phyloP scores from a whole-genome alignment of 106 monocot genomes.

The Acanthochlamys bracteata region DNA sequence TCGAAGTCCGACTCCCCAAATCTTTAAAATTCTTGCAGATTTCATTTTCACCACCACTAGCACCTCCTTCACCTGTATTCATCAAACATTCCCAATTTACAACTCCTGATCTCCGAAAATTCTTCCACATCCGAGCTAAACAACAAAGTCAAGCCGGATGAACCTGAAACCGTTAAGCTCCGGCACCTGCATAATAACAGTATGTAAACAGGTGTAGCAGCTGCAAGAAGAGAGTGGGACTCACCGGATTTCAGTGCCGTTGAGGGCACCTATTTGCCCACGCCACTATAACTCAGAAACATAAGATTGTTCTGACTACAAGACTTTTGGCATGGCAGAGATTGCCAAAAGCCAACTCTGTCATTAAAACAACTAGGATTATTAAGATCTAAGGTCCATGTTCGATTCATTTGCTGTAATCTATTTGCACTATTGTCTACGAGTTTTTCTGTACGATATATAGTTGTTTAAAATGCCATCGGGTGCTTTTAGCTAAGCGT shows the following conservation, averaged over 20 bases:
- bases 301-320: slow-evolving; percentile 23
- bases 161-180: background rate
- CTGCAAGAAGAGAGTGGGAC: slow-evolving; percentile 17
- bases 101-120: background rate
- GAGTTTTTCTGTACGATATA: too few species aligned
- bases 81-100: background rate
- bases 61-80: slow-evolving; percentile 3
- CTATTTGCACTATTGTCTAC: too few species aligned
- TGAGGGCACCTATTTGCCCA: slow-evolving; percentile 17
- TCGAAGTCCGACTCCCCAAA: too few species aligned
- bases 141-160: background rate
- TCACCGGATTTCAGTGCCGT: slow-evolving; percentile 22
- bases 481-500: too few species aligned
- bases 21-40: too few species aligned
- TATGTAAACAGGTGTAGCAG: slow-evolving; percentile 9
- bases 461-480: too few species aligned
- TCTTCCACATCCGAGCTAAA: background rate
- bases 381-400: slow-evolving; percentile 17
- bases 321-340: slow-evolving; percentile 19
- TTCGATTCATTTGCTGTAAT: too few species aligned
- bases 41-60: background rate
- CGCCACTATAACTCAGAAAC: slow-evolving; percentile 20
- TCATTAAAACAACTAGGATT: slow-evolving; percentile 16
- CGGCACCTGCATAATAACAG: background rate
- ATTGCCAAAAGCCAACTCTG: slow-evolving; percentile 15